Percentiles rank a stretch among this genome's conserved stretches.
Evolutionary conservation across 208 protist species (phyloP).

Genomic region (Leishmania amazonensis): DNA sequence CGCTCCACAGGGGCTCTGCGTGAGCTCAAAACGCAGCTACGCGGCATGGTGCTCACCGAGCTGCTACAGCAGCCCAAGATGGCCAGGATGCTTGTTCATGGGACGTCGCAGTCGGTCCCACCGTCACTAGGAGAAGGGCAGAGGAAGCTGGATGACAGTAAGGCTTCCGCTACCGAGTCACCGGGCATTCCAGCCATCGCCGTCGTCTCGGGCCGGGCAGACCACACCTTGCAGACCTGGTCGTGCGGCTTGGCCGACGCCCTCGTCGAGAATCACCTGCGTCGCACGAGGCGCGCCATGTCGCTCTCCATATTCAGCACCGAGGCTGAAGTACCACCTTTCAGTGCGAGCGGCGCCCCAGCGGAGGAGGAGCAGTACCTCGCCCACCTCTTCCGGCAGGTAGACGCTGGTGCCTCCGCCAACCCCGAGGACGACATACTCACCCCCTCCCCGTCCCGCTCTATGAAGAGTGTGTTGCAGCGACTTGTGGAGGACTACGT

Average conservation of each 20-base stretch:
- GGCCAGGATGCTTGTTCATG: slow-evolving; percentile 21
- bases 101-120: slow-evolving; percentile 17
- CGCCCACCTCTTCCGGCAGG: slow-evolving; percentile 40
- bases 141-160: slow-evolving; percentile 8
- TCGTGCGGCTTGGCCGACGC: slow-evolving; percentile 61
- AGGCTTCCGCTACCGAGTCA: neutral
- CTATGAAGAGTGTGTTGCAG: slow-evolving; percentile 67
- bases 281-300: slow-evolving; percentile 66
- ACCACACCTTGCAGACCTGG: slow-evolving; percentile 45
- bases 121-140: neutral
- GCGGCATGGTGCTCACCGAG: slow-evolving; percentile 76
- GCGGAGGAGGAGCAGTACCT: slow-evolving; percentile 55
- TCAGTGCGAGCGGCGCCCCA: slow-evolving; percentile 41
- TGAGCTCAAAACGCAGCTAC: slow-evolving; percentile 86
- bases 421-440: slow-evolving; percentile 32
- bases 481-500: slow-evolving; percentile 34
- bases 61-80: slow-evolving; percentile 56
- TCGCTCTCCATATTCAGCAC: slow-evolving; percentile 82
- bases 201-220: slow-evolving; percentile 9
- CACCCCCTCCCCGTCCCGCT: slow-evolving; percentile 13
- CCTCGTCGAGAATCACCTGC: slow-evolving; percentile 85
- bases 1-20: slow-evolving; percentile 65
- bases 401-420: neutral
- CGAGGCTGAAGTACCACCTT: slow-evolving; percentile 75
- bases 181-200: neutral